phyloP scores from a whole-genome alignment of 371 early-diverging fungal species.

The Mortierella sp. region DNA sequence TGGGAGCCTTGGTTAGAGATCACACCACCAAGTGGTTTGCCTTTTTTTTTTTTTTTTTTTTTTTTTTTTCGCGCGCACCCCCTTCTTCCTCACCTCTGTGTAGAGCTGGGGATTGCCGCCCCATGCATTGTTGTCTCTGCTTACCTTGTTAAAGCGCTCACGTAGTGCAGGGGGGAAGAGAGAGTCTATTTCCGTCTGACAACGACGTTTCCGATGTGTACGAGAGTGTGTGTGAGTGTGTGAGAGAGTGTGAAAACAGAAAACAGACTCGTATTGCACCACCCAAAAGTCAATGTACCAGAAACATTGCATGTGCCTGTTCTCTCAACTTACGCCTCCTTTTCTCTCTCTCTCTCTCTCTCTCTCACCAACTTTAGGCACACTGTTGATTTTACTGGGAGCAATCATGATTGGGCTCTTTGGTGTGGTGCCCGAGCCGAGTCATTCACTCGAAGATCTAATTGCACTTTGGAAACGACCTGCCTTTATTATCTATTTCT shows the following conservation, averaged over 20 bases:
- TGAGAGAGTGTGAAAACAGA: neutral
- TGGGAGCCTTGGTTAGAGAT: no score
- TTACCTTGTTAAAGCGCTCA: no score
- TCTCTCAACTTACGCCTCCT: neutral
- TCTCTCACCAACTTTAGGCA: constrained; percentile 59
- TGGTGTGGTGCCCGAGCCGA: constrained; percentile 80
- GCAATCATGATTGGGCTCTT: constrained; percentile 78
- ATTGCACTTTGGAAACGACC: constrained; percentile 76
- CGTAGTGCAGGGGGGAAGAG: no score
- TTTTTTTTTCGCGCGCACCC: neutral
- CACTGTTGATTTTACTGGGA: constrained; percentile 75
- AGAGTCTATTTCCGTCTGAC: no score
- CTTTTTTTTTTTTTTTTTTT: constrained; percentile 1
- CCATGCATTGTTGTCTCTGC: no score
- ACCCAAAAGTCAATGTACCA: no score
- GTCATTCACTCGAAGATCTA: constrained; percentile 77
- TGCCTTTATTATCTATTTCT: constrained; percentile 78
- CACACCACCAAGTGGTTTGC: neutral
- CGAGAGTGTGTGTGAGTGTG: neutral
- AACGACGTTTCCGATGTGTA: no score
- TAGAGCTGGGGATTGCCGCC: no score
- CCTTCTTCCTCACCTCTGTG: no score
- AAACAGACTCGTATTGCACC: neutral
- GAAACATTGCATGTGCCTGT: neutral
- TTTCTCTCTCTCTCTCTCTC: neutral